Evolutionary conservation across 2,329 filamentous ascomycete species (phyloP).

Genomic region (Elsinoe ampelina): DNA sequence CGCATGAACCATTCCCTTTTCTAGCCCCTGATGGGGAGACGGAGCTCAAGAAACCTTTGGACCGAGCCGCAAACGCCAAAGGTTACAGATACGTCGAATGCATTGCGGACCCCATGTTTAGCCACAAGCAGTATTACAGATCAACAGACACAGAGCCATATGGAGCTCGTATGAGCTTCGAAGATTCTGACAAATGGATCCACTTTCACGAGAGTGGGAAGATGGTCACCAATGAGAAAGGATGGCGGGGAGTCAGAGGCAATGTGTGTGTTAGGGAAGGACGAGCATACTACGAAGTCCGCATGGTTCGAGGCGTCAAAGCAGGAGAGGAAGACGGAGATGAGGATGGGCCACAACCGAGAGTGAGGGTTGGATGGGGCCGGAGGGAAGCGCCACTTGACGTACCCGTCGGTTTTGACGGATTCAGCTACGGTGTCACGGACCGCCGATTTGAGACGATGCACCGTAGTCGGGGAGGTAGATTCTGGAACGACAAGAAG

Average conservation of each 20-base stretch:
- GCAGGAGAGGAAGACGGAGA: slow-evolving; percentile 33
- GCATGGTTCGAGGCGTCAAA: slow-evolving; percentile 67
- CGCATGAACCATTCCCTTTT: slow-evolving; percentile 38
- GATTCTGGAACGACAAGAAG: slow-evolving; percentile 51
- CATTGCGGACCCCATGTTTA: slow-evolving; percentile 79
- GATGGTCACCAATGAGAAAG: slow-evolving; percentile 81
- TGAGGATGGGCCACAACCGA: slow-evolving; percentile 40
- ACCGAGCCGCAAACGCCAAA: slow-evolving; percentile 54
- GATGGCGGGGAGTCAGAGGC: slow-evolving; percentile 81
- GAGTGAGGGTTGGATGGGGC: slow-evolving; percentile 78
- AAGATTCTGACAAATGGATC: slow-evolving; percentile 80
- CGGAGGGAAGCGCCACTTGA: slow-evolving; percentile 72
- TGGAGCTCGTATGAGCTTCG: slow-evolving; percentile 77
- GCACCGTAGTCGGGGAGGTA: slow-evolving; percentile 85
- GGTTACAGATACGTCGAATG: slow-evolving; percentile 83
- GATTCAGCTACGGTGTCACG: slow-evolving; percentile 87
- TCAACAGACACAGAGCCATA: slow-evolving; percentile 80
- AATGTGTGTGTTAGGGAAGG: slow-evolving; percentile 88
- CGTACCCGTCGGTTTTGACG: slow-evolving; percentile 76
- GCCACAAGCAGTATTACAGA: slow-evolving; percentile 79
- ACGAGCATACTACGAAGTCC: slow-evolving; percentile 89
- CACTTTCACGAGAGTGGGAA: slow-evolving; percentile 63
- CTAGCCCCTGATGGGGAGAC: slow-evolving; percentile 32
- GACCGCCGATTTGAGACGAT: slow-evolving; percentile 87
- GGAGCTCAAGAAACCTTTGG: slow-evolving; percentile 40